Percentiles rank a stretch among this genome's conserved stretches.
Evolutionary conservation across 78 protist species (phyloP).

Genomic region (Neovahlkampfia damariscottae): DNA sequence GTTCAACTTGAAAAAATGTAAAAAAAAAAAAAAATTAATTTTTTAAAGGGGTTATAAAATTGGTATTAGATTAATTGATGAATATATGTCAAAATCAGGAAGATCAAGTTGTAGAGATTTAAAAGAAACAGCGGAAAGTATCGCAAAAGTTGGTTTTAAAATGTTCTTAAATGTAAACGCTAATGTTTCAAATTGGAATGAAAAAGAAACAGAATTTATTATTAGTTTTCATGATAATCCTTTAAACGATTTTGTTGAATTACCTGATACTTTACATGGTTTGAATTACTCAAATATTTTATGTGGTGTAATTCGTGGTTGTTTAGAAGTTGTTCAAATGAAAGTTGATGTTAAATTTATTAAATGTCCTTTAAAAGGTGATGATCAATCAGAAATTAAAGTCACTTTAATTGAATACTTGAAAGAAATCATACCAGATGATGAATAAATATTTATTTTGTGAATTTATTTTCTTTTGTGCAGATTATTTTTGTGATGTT

Average conservation of each 20-base stretch:
- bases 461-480: background rate
- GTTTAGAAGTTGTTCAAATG: slow-evolving; percentile 78
- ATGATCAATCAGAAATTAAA: slow-evolving; percentile 58
- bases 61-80: slow-evolving; percentile 87
- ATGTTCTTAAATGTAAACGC: slow-evolving; percentile 88
- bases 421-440: slow-evolving; percentile 4
- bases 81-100: slow-evolving; percentile 73
- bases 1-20: slow-evolving; percentile 83
- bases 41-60: slow-evolving; percentile 82
- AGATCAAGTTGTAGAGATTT: slow-evolving; percentile 52
- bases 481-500: no score
- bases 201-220: slow-evolving; percentile 41
- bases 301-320: slow-evolving; percentile 92
- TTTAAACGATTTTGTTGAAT: slow-evolving; percentile 76
- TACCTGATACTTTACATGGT: slow-evolving; percentile 56
- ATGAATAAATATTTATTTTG: slow-evolving; percentile 1
- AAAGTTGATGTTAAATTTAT: slow-evolving; percentile 42
- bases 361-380: slow-evolving; percentile 60
- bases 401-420: slow-evolving; percentile 35
- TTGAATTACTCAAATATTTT: slow-evolving; percentile 68
- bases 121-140: slow-evolving; percentile 83
- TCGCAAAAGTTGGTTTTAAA: slow-evolving; percentile 85
- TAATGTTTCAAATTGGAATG: slow-evolving; percentile 39
- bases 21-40: background rate
- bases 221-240: slow-evolving; percentile 69